Base-by-base conservation (phyloP, 352 stramenopile species). In the Phytophthora fragariae region DNA sequence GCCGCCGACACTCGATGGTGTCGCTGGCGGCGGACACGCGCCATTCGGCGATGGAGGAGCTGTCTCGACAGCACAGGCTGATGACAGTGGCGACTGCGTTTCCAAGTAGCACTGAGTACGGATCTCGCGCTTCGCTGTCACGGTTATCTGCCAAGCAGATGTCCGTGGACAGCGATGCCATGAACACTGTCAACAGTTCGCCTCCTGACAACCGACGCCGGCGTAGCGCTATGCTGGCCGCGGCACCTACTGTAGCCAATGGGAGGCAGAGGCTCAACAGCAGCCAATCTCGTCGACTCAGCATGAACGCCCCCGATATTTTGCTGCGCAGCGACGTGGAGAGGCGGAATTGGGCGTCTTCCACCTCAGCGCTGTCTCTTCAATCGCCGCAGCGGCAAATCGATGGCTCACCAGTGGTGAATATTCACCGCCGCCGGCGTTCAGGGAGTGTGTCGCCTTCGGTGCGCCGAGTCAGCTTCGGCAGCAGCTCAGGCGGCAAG, bases 241-340 rank as follows among this genome's bases (percentile, higher is more conserved):
- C 49, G 24, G 49, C 35, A 0, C 59, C 57, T 46, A 52, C 31
- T 27, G 19, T 44, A 39, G 29, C 47, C 0, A 65, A 10, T 14
- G 24, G 15, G 39, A 37, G 2, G 24, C 17, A 50, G 21, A 19
- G 3, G 11, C 63, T 29, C 27, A 27, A 63, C 1, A 66, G 14
- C 52, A 41, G 54, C 57, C 46, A 37, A 27, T 56, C 61, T 17
- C 58, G 62, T 15, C 76, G 70, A 29, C 62, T 35, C 31, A 76
- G 66, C 55, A 68, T 72, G 19, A 74, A 72, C 29, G 70, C 73
- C 8, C 80, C 80, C 0, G 75, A 84, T 14, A 82, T 88, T 14
- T 53, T 88, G 12, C 71, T 88, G 6, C 78, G 80, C 35, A 88
- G 80, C 29, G 80, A 88, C 58, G 78, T 81, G 6, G 78, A 73